These are phyloP conservation scores for Plasmodium gonderi DNA, from an alignment of 169 alveolate genomes.

Conservation along the genomic window DNA sequence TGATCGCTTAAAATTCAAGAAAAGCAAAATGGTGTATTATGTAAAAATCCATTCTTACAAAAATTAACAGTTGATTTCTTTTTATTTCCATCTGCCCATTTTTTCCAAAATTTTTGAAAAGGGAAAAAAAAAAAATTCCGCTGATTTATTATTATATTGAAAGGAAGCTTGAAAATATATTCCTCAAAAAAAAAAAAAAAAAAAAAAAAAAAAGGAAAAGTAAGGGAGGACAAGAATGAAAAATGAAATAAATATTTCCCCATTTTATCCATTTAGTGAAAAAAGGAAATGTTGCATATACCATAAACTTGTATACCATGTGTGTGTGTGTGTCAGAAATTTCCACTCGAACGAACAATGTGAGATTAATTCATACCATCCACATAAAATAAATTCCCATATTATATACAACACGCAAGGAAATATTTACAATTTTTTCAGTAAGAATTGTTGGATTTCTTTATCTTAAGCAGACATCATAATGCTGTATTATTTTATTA, in stretches of 20 bases:
- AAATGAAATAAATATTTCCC: not conserved
- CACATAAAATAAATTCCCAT: not conserved
- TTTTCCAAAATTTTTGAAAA: too few relatives aligned
- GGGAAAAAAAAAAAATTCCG: not conserved
- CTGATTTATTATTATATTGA: not conserved
- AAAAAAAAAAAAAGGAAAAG: constrained; percentile 6
- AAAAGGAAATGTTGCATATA: too few relatives aligned
- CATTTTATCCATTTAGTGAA: not conserved
- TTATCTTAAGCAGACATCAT: not conserved
- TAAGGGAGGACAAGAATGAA: too few relatives aligned
- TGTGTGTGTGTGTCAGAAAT: too few relatives aligned
- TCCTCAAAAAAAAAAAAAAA: constrained; percentile 5
- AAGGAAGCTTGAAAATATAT: constrained; percentile 33
- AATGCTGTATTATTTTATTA: too few relatives aligned
- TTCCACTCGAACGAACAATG: too few relatives aligned
- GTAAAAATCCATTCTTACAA: not conserved
- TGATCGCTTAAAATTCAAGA: not conserved
- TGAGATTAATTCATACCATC: not conserved
- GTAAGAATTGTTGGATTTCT: not conserved
- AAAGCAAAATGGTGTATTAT: not conserved
- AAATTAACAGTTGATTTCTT: not conserved
- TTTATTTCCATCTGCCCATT: not conserved
- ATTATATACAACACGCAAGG: not conserved
- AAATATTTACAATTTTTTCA: not conserved
- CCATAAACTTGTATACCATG: too few relatives aligned